Percentiles rank a stretch among this genome's conserved stretches.
These are phyloP conservation scores for Fragaria vesca DNA, from an alignment of 306 rosid species.

Conservation along the genomic window DNA sequence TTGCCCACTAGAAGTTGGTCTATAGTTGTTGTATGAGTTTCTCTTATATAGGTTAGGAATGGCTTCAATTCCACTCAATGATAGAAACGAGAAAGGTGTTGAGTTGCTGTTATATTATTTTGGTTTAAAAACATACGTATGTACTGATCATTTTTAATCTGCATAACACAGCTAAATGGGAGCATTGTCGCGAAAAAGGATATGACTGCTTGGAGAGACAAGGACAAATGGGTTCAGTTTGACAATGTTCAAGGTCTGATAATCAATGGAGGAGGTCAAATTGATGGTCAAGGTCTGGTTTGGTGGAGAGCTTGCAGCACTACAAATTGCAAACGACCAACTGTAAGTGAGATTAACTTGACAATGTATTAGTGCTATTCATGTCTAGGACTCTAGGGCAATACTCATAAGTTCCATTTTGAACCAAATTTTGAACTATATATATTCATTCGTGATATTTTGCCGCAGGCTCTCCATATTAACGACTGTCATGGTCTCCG, in stretches of 20 bases:
- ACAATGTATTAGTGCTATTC: no score
- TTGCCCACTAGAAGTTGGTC: not conserved
- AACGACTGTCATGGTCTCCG: slow-evolving; percentile 18
- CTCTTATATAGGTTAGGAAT: not conserved
- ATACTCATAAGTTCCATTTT: no score
- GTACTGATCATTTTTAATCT: not conserved
- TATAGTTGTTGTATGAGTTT: not conserved
- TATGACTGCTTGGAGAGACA: slow-evolving; percentile 20
- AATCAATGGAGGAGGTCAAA: slow-evolving; percentile 37
- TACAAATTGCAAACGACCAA: slow-evolving; percentile 17
- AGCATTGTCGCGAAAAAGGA: slow-evolving; percentile 30
- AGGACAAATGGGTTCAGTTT: slow-evolving; percentile 28
- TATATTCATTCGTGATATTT: not conserved
- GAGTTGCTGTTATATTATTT: not conserved
- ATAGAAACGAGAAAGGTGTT: not conserved
- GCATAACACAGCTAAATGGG: slow-evolving; percentile 22
- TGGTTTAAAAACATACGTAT: not conserved
- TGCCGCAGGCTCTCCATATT: slow-evolving; percentile 27
- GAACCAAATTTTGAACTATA: no score
- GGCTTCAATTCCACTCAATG: not conserved
- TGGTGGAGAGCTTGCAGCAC: slow-evolving; percentile 40
- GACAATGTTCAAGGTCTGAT: slow-evolving; percentile 17
- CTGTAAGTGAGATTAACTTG: slow-evolving; percentile 20
- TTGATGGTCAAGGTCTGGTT: slow-evolving; percentile 50
- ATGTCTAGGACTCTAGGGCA: not conserved